phyloP scores from a whole-genome alignment of 495 filamentous ascomycete species.

The Talaromyces borbonicus region DNA sequence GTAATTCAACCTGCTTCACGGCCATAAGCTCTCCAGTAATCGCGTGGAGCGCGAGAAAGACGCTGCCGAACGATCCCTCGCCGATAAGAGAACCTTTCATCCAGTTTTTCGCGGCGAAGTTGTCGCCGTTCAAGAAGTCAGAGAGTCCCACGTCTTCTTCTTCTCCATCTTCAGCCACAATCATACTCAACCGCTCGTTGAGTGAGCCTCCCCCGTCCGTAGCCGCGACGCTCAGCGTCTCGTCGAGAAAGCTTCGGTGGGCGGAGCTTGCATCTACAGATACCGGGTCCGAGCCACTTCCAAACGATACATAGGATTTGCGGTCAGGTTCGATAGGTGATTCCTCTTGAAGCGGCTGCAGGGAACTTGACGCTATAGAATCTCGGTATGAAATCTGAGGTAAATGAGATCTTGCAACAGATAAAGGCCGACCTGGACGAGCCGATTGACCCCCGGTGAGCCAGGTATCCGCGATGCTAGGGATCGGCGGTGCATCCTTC shows the following conservation, averaged over 20 bases:
- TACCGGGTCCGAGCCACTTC: conserved; percentile 67
- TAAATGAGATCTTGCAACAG: conserved; percentile 49
- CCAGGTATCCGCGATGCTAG: conserved; percentile 94
- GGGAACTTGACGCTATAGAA: conserved; percentile 75
- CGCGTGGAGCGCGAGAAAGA: conserved; percentile 93
- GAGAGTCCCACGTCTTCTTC: conserved; percentile 72
- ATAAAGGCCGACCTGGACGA: conserved; percentile 47
- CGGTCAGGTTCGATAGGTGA: conserved; percentile 81
- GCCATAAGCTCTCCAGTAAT: conserved; percentile 97
- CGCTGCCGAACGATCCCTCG: conserved; percentile 92
- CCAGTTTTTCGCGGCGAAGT: conserved; percentile 93
- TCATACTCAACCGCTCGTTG: conserved; percentile 53
- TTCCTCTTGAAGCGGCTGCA: conserved; percentile 87
- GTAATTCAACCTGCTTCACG: conserved; percentile 96
- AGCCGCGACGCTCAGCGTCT: conserved; percentile 58
- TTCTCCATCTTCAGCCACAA: conserved; percentile 69
- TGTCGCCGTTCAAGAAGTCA: conserved; percentile 80
- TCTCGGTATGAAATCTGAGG: conserved; percentile 62
- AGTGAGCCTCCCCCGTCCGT: conserved; percentile 56
- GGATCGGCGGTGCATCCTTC: conserved; percentile 75
- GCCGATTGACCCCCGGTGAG: conserved; percentile 44
- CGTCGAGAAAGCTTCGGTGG: conserved; percentile 73
- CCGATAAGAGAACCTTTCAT: conserved; percentile 98
- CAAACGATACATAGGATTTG: conserved; percentile 94
- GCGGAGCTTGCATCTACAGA: conserved; percentile 60